Conservation (phyloP, 1,284 basidiomycete genomes). For the Tylopilus sp. region DNA sequence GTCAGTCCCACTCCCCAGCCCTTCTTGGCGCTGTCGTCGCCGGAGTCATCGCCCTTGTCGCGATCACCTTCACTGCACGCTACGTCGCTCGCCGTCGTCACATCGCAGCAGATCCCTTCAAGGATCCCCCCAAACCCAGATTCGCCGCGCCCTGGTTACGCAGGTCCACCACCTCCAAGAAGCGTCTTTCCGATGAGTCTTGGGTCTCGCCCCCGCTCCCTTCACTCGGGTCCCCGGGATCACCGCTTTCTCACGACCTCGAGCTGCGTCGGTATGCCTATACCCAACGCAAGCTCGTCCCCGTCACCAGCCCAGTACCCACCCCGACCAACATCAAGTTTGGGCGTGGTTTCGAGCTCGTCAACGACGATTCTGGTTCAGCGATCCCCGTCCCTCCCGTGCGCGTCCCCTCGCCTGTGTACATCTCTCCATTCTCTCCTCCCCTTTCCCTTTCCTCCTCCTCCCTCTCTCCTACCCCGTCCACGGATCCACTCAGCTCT, state of each 20-base stretch:
- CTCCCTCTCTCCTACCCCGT: conserved; percentile 18
- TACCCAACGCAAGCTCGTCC: conserved; percentile 19
- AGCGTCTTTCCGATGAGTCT: conserved; percentile 27
- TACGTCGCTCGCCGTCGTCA: conserved; percentile 13
- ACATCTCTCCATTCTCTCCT: conserved; percentile 22
- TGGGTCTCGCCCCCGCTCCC: conserved; percentile 27
- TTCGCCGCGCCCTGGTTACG: conserved; percentile 11
- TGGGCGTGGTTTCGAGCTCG: conserved; percentile 9
- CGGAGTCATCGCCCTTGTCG: conserved; percentile 13
- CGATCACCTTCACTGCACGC: conserved; percentile 3
- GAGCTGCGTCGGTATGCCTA: conserved; percentile 13
- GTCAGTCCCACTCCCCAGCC: conserved; percentile 6
- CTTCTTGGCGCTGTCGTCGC: conserved; percentile 17
- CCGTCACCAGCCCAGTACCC: conserved; percentile 17
- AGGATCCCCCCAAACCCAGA: conserved; percentile 14
- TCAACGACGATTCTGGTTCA: neutral
- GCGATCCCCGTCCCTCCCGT: conserved; percentile 11
- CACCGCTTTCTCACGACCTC: conserved; percentile 10
- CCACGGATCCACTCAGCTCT: conserved; percentile 14
- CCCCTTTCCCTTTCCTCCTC: conserved; percentile 18
- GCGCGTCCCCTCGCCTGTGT: conserved; percentile 24
- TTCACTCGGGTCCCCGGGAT: conserved; percentile 2
- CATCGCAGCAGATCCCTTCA: conserved; percentile 10
- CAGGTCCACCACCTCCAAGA: conserved; percentile 8
- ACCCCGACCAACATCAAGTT: conserved; percentile 26